Percentiles rank a stretch among this genome's conserved stretches.
Conservation (phyloP, 2,329 filamentous ascomycete genomes). For the Penicillium frequentans region DNA sequence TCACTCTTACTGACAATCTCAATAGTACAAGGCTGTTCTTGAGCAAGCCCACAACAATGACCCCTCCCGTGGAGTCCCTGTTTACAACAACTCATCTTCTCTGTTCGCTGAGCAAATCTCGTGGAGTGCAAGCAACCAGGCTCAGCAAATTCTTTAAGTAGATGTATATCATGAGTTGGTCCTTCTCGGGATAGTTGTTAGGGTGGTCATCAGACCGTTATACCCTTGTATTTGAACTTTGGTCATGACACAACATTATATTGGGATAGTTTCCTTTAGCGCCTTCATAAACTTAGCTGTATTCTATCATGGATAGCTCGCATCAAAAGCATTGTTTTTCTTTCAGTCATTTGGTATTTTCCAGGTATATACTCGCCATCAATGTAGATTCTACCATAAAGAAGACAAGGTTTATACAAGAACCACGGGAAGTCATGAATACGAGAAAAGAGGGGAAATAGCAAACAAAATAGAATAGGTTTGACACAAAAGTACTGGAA, state of each 20-base stretch:
- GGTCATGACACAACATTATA: not conserved
- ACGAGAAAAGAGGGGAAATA: not conserved
- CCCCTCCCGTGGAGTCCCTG: slow-evolving; percentile 9
- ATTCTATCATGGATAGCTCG: not conserved
- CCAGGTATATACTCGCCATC: no score
- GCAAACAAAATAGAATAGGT: not conserved
- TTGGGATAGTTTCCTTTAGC: not conserved
- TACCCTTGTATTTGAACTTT: not conserved
- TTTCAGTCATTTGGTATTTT: no score
- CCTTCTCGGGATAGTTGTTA: not conserved
- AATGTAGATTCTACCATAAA: no score
- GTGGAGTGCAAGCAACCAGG: not conserved
- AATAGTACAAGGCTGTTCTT: slow-evolving; percentile 33
- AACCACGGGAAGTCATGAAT: not conserved
- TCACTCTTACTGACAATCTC: slow-evolving; percentile 11
- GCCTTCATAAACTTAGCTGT: not conserved
- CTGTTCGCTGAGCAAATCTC: not conserved
- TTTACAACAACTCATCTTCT: slow-evolving; percentile 12
- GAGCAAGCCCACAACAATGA: slow-evolving; percentile 20
- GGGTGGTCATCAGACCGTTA: no score
- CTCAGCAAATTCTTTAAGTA: slow-evolving; percentile 7
- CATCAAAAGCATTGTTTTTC: not conserved
- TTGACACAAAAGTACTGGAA: not conserved
- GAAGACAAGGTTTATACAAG: no score
- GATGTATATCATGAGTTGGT: not conserved